These are phyloP conservation scores for Amaranthus palmeri DNA, from an alignment of 148 eudicot genomes.

Conservation along the genomic window DNA sequence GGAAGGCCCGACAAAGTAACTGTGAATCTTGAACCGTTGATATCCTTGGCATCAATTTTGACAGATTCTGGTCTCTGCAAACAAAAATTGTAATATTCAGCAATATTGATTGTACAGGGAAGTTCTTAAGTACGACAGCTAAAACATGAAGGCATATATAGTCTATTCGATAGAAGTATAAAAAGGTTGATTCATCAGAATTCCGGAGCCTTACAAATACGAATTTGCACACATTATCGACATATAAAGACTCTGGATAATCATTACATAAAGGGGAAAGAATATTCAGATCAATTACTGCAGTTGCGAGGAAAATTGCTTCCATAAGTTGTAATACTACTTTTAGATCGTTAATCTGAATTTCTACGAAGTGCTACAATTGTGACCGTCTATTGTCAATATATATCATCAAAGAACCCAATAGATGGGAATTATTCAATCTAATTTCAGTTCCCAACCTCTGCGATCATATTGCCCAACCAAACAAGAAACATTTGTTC, in stretches of 20 bases:
- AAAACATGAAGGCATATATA: not conserved
- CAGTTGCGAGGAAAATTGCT: too few species aligned
- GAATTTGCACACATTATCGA: too few species aligned
- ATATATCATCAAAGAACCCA: too few species aligned
- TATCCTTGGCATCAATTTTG: constrained; percentile 77
- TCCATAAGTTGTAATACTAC: too few species aligned
- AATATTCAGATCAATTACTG: too few species aligned
- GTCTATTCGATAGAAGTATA: not conserved
- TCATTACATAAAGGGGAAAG: too few species aligned
- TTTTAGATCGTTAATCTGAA: not conserved
- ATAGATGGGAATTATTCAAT: too few species aligned
- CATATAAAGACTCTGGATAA: too few species aligned
- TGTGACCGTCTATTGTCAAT: not conserved
- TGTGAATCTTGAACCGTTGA: constrained; percentile 69
- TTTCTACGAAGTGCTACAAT: not conserved
- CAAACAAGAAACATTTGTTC: not conserved
- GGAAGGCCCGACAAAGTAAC: constrained; percentile 64
- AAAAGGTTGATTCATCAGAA: not conserved
- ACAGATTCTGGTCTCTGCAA: constrained; percentile 90
- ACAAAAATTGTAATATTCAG: constrained; percentile 10
- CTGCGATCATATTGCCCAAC: not conserved
- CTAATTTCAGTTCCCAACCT: too few species aligned
- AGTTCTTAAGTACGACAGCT: not conserved
- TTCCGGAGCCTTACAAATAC: too few species aligned
- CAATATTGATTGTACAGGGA: not conserved